Percentiles rank a stretch among this genome's conserved stretches.
These are phyloP conservation scores for Sarocladium oryzae DNA, from an alignment of 2,329 filamentous ascomycete genomes.

Conservation along the genomic window DNA sequence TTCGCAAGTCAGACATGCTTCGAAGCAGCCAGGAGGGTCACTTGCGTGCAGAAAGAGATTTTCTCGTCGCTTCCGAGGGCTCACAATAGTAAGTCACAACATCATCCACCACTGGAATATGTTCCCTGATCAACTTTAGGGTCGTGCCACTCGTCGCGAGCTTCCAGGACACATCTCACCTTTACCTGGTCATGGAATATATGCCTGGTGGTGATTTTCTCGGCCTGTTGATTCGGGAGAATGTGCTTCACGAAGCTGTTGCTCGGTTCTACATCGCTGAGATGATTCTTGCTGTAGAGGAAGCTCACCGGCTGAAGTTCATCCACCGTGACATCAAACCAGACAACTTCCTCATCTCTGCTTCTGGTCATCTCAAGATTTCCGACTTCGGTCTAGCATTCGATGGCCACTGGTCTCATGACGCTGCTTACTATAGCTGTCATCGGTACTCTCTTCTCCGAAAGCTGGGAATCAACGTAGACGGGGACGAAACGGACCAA, in stretches of 20 bases:
- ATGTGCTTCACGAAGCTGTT: constrained; percentile 70
- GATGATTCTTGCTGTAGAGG: constrained; percentile 93
- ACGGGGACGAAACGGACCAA: constrained; percentile 67
- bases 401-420: constrained; percentile 90
- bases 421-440: constrained; percentile 77
- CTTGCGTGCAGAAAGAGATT: constrained; percentile 83
- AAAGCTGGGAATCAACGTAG: constrained; percentile 66
- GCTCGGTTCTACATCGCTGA: constrained; percentile 87
- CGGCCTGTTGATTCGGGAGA: constrained; percentile 76
- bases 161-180: constrained; percentile 76
- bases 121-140: constrained; percentile 35
- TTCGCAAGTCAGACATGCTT: constrained; percentile 89
- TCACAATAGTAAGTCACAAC: constrained; percentile 63
- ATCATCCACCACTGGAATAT: background rate
- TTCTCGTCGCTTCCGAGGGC: constrained; percentile 81
- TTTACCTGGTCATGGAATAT: constrained; percentile 97
- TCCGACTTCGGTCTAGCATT: constrained; percentile 96
- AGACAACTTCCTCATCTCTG: constrained; percentile 90
- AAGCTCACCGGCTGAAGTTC: constrained; percentile 79
- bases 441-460: constrained; percentile 73
- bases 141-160: constrained; percentile 81
- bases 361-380: constrained; percentile 86
- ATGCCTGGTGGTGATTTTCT: constrained; percentile 97
- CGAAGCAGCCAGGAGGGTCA: constrained; percentile 88
- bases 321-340: constrained; percentile 97